phyloP scores from a whole-genome alignment of 2,329 filamentous ascomycete species.

The Fusarium sp. region DNA sequence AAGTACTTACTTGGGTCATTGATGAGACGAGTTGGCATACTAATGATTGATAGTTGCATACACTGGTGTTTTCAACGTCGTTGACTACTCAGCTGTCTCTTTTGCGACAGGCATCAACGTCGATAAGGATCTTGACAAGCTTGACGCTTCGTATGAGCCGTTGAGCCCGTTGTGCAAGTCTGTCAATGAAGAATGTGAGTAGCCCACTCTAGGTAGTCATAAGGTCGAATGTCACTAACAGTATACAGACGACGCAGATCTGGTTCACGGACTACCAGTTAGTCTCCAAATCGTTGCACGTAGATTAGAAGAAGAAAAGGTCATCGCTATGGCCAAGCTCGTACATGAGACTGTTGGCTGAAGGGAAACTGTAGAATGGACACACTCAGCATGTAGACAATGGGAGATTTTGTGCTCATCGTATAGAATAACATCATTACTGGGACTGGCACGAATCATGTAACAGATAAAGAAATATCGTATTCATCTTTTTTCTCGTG shows the following conservation, averaged over 20 bases:
- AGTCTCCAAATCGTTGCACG: constrained; percentile 55
- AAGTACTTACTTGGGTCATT: constrained; percentile 18
- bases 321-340: constrained; percentile 43
- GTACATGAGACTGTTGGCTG: constrained; percentile 4
- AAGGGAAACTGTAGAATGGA: not conserved
- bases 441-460: not conserved
- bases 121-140: constrained; percentile 51
- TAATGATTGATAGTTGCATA: constrained; percentile 53
- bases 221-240: not conserved
- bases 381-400: not conserved
- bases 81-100: constrained; percentile 59
- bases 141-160: constrained; percentile 44
- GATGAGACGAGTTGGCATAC: not conserved
- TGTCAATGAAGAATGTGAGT: constrained; percentile 56
- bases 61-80: constrained; percentile 59
- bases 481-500: constrained; percentile 40
- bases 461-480: constrained; percentile 35
- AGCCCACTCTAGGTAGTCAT: too few relatives aligned
- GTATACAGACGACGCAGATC: constrained; percentile 49
- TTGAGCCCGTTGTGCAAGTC: constrained; percentile 50
- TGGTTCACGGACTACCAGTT: constrained; percentile 54
- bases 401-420: not conserved
- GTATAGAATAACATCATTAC: not conserved
- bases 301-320: constrained; percentile 54
- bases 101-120: constrained; percentile 56